Evolutionary conservation across 2,329 filamentous ascomycete species (phyloP), one percentile per base, ranked within the genome.

Genomic region (Monosporascus sp.): DNA sequence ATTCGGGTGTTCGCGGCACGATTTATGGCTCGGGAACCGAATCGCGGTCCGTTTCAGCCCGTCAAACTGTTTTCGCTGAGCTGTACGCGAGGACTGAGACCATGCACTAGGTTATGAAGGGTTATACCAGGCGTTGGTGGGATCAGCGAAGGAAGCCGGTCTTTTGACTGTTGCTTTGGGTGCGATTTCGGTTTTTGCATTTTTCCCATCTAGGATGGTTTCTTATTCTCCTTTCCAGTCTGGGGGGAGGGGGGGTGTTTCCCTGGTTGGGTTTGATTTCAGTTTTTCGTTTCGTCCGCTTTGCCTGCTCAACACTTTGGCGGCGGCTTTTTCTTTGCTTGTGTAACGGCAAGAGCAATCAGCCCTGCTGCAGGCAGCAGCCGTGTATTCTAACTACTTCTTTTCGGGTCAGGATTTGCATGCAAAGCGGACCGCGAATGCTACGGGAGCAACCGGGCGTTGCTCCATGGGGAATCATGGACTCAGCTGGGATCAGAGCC

Each of bases 71-170:
- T 11, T 27, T 36, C 7, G 31, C 51, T 51, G 35, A 24, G 44
- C 50, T 39, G 38, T 49, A 51, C 55, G 41, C 6, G 43, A 31
- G 20, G 11, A 18, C 24, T 27, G 54, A 50, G 25, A 44, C 51
- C 43, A 57, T 48, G 57, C 54, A 61, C 54, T 54, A 53, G 48
- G 52, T 49, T 50, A 46, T 43, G 46, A 51, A 50, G 51, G 54
- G 50, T 59, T 60, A 60, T 58, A 57, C 56, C 55, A 58, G 60
- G 59, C 57, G 59, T 61, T 60, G 41, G 22, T 31, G 20, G 52
- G 45, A 11, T 50, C 41, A 46, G 25, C 11, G 37, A 46, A 51
- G 44, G 47, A 49, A 50, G 2, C 50, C 14, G 38, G 52, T 31
- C 15, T 17, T 51, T 37, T 18, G 22, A 22, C 14, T 43, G 55